phyloP scores from a whole-genome alignment of 1,139 yeast genomes.

The Protomyces pachydermus region DNA sequence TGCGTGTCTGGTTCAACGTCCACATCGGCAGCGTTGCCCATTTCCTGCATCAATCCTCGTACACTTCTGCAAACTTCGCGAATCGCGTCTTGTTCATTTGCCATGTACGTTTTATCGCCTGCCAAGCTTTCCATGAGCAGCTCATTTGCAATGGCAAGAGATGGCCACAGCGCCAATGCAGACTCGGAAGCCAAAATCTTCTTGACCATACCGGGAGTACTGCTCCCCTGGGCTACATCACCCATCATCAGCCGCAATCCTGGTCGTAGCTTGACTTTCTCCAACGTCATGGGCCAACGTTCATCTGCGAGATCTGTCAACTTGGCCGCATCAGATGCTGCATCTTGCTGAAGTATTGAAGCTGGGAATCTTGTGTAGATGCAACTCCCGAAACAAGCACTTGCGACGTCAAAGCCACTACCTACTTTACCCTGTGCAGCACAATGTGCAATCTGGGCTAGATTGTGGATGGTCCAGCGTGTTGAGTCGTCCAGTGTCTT shows the following conservation, averaged over 20 bases:
- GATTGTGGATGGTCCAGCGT: slow-evolving; percentile 55
- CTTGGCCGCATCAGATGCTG: slow-evolving; percentile 18
- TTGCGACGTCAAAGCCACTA: slow-evolving; percentile 93
- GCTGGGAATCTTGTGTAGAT: slow-evolving; percentile 63
- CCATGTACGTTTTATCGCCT: slow-evolving; percentile 35
- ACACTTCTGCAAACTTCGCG: slow-evolving; percentile 3
- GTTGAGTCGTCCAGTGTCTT: slow-evolving; percentile 33
- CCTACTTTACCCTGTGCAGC: slow-evolving; percentile 92
- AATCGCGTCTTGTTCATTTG: neutral
- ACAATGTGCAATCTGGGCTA: slow-evolving; percentile 87
- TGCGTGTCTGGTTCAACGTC: slow-evolving; percentile 83
- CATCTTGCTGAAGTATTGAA: slow-evolving; percentile 29
- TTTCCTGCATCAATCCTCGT: slow-evolving; percentile 12
- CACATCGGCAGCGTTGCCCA: slow-evolving; percentile 67
- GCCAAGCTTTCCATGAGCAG: slow-evolving; percentile 57
- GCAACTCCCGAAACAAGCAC: slow-evolving; percentile 89
- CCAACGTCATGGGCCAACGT: slow-evolving; percentile 56
- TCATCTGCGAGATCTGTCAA: slow-evolving; percentile 9
- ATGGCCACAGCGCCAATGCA: slow-evolving; percentile 47
- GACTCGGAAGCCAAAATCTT: slow-evolving; percentile 68
- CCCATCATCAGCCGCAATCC: slow-evolving; percentile 77
- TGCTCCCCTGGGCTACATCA: slow-evolving; percentile 86
- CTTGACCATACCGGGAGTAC: slow-evolving; percentile 83
- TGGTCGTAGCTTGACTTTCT: slow-evolving; percentile 59
- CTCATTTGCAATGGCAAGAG: slow-evolving; percentile 46